These are phyloP conservation scores for Metarhizium guizhouense DNA, from an alignment of 2,329 filamentous ascomycete genomes.

Conservation along the genomic window DNA sequence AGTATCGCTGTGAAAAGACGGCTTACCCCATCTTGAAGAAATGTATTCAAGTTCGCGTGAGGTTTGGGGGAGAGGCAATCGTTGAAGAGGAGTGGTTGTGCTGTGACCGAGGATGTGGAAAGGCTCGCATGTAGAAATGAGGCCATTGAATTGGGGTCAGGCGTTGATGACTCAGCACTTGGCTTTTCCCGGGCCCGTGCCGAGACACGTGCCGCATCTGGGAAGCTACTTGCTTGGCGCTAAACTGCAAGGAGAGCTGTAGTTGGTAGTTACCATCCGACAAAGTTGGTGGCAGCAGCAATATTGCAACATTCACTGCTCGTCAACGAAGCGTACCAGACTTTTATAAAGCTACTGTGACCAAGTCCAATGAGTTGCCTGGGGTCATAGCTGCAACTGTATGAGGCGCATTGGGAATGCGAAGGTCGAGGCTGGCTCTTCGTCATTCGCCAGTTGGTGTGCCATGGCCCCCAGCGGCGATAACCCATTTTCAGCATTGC, in stretches of 20 bases:
- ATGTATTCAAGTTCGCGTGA: conserved; percentile 14
- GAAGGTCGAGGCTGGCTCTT: conserved; percentile 15
- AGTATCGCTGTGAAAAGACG: too few relatives aligned
- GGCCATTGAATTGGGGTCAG: conserved; percentile 26
- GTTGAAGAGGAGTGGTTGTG: conserved; percentile 16
- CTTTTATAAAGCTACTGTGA: neutral
- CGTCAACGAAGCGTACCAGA: neutral
- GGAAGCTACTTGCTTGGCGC: neutral
- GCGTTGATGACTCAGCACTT: conserved; percentile 25
- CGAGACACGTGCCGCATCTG: neutral
- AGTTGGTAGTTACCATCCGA: neutral
- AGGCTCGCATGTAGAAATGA: conserved; percentile 25
- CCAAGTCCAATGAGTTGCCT: neutral
- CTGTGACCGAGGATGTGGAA: conserved; percentile 18
- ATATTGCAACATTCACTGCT: neutral
- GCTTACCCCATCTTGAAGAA: conserved; percentile 33
- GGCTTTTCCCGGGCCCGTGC: neutral
- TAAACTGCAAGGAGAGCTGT: neutral
- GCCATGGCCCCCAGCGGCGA: neutral
- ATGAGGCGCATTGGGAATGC: conserved; percentile 19
- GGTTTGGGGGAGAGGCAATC: conserved; percentile 13
- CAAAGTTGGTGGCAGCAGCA: neutral
- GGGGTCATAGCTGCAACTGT: conserved; percentile 9
- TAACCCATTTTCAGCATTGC: neutral
- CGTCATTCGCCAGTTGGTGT: conserved; percentile 7